These are phyloP conservation scores for Talaromyces ruber DNA, from an alignment of 495 filamentous ascomycete genomes.

Conservation along the genomic window DNA sequence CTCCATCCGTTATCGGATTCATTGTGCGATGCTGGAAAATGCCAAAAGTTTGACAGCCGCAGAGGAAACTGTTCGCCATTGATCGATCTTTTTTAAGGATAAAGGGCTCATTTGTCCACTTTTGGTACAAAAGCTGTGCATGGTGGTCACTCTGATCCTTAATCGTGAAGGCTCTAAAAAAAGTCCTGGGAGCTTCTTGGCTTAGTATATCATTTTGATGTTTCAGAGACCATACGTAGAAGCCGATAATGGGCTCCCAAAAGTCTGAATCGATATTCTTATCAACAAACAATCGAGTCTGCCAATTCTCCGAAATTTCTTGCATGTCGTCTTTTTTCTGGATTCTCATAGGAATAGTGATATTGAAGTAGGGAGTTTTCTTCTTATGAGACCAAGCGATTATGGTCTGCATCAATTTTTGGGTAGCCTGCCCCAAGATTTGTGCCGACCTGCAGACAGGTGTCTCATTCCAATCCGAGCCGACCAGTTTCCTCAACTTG, in stretches of 20 bases:
- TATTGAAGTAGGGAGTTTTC: not conserved
- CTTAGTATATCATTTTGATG: not conserved
- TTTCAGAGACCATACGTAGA: slow-evolving; percentile 3
- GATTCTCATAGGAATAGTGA: not conserved
- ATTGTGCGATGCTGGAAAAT: too few relatives aligned
- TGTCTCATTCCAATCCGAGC: slow-evolving; percentile 21
- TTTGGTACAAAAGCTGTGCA: too few relatives aligned
- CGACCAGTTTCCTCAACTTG: not conserved
- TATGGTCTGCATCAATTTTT: slow-evolving; percentile 1
- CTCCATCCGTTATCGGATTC: too few relatives aligned
- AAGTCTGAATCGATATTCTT: not conserved
- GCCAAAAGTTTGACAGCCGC: too few relatives aligned
- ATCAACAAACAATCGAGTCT: not conserved
- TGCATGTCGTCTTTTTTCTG: not conserved
- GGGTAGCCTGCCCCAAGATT: slow-evolving; percentile 19
- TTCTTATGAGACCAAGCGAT: not conserved
- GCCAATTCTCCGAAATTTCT: not conserved
- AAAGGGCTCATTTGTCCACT: too few relatives aligned
- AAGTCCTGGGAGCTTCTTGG: not conserved
- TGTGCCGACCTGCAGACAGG: slow-evolving; percentile 20
- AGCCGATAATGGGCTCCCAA: not conserved
- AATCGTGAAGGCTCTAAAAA: not conserved
- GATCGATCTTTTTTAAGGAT: too few relatives aligned
- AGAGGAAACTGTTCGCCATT: too few relatives aligned
- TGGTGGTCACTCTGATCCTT: not conserved